Evolutionary conservation across 208 protist genomes (phyloP).

Genomic region (Trypanosoma scelopori): DNA sequence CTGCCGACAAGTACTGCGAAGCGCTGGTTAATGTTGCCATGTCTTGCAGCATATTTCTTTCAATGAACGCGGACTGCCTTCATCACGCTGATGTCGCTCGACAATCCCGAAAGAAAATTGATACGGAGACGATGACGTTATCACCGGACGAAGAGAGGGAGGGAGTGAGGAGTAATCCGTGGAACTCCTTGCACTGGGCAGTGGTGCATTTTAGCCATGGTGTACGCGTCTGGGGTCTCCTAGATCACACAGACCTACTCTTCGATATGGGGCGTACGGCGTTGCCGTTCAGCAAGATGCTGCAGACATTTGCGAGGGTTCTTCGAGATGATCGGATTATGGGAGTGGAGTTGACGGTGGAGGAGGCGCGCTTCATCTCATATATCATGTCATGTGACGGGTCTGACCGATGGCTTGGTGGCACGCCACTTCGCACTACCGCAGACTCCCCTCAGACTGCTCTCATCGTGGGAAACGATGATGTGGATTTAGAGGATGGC

Average conservation of each 20-base stretch:
- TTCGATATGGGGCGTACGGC: constrained; percentile 27
- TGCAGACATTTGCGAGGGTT: constrained; percentile 46
- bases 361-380: constrained; percentile 7
- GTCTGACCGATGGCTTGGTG: constrained; percentile 4
- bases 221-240: constrained; percentile 58
- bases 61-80: constrained; percentile 29
- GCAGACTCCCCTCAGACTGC: too few relatives aligned
- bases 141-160: not conserved
- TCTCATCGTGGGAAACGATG: not conserved
- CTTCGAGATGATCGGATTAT: not conserved
- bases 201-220: constrained; percentile 62
- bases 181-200: constrained; percentile 59
- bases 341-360: not conserved
- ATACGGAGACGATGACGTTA: too few relatives aligned
- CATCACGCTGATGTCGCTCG: not conserved
- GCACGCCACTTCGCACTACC: not conserved
- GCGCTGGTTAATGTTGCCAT: constrained; percentile 49
- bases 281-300: constrained; percentile 32
- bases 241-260: constrained; percentile 45
- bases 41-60: constrained; percentile 67
- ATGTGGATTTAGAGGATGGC: not conserved
- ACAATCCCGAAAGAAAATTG: not conserved
- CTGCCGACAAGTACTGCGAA: constrained; percentile 70
- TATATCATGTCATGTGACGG: constrained; percentile 4
- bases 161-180: constrained; percentile 15